Conservation (phyloP, 1,284 basidiomycete genomes). For the Ganoderma meredithae region DNA sequence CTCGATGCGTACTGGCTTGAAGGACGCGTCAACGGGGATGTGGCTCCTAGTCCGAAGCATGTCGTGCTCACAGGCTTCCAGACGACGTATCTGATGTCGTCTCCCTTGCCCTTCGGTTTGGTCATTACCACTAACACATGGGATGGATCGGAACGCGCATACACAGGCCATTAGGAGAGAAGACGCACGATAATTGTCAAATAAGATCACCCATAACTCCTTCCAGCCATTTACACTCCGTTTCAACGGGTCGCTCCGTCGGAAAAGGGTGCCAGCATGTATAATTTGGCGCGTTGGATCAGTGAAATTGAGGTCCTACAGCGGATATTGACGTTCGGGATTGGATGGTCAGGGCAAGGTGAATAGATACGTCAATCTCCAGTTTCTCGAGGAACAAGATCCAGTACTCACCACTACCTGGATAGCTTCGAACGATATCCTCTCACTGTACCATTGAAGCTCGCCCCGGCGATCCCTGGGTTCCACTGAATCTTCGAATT, state of each 20-base stretch:
- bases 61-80: slow-evolving; percentile 70
- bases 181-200: slow-evolving; percentile 90
- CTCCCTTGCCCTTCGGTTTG: slow-evolving; percentile 79
- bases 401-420: slow-evolving; percentile 19
- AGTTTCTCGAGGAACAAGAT: background rate
- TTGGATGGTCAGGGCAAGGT: too few species aligned
- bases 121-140: slow-evolving; percentile 79
- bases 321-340: background rate
- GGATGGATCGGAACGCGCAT: background rate
- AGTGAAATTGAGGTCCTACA: slow-evolving; percentile 24
- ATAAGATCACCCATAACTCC: slow-evolving; percentile 87
- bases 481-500: background rate
- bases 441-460: slow-evolving; percentile 26
- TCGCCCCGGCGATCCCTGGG: slow-evolving; percentile 8
- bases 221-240: slow-evolving; percentile 74
- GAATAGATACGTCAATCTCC: background rate
- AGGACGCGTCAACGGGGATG: slow-evolving; percentile 8
- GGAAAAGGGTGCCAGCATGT: slow-evolving; percentile 26
- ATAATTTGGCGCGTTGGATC: slow-evolving; percentile 25
- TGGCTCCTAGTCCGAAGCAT: background rate
- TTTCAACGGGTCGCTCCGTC: slow-evolving; percentile 51
- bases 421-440: slow-evolving; percentile 22
- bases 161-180: background rate
- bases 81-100: slow-evolving; percentile 77
- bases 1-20: slow-evolving; percentile 72